These are phyloP conservation scores for Fusarium irregulare DNA, from an alignment of 2,329 filamentous ascomycete species.

Conservation along the genomic window DNA sequence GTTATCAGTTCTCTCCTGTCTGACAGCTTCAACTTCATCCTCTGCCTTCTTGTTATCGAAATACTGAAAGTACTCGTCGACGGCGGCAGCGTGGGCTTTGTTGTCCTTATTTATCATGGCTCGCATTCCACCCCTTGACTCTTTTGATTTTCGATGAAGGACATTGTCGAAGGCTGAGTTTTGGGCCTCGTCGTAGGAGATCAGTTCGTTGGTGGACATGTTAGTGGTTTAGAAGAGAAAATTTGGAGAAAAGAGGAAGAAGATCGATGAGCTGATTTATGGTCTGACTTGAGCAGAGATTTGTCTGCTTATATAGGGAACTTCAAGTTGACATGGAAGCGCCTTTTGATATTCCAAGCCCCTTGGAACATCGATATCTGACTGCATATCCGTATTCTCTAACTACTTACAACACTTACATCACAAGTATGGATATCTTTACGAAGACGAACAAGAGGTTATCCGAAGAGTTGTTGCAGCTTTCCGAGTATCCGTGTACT, in stretches of 20 bases:
- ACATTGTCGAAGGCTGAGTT: slow-evolving; percentile 89
- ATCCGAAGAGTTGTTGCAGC: background rate
- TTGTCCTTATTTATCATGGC: slow-evolving; percentile 84
- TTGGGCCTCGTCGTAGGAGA: slow-evolving; percentile 79
- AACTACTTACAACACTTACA: background rate
- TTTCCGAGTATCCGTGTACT: background rate
- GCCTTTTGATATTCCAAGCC: slow-evolving; percentile 5
- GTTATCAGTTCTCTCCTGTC: slow-evolving; percentile 78
- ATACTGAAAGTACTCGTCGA: slow-evolving; percentile 91
- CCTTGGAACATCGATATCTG: background rate
- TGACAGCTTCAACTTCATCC: slow-evolving; percentile 78
- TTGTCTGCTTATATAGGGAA: slow-evolving; percentile 23
- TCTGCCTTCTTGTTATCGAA: slow-evolving; percentile 83
- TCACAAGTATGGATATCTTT: background rate
- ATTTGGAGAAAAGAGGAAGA: accelerated
- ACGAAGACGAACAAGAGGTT: slow-evolving; percentile 34
- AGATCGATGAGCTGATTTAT: background rate
- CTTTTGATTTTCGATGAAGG: slow-evolving; percentile 76
- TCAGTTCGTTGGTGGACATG: slow-evolving; percentile 61
- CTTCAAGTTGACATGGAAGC: background rate
- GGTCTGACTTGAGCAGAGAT: background rate
- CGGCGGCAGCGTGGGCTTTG: slow-evolving; percentile 77
- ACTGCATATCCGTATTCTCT: slow-evolving; percentile 7
- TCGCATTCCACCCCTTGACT: slow-evolving; percentile 74
- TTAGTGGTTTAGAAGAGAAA: background rate